Conservation (phyloP, 192 early-diverging fungal genomes). For the Lunasporangiospora selenospora region DNA sequence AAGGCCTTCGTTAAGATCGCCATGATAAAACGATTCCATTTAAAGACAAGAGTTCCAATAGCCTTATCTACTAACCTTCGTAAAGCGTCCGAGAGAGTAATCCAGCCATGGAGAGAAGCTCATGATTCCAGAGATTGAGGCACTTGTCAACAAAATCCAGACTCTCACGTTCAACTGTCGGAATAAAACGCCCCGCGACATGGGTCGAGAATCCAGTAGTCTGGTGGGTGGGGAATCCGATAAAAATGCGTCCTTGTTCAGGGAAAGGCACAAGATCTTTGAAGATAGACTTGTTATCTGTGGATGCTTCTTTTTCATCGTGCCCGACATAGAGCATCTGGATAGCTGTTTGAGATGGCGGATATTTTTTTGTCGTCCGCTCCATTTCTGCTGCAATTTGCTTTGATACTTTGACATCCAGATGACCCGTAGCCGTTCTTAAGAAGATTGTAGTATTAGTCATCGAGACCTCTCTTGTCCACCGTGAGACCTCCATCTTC, state of each 20-base stretch:
- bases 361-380: constrained; percentile 85
- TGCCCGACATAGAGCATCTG: constrained; percentile 75
- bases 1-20: too few species aligned
- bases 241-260: constrained; percentile 86
- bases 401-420: constrained; percentile 60
- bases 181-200: constrained; percentile 84
- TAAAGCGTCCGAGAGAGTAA: constrained; percentile 76
- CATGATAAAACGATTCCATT: too few species aligned
- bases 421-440: constrained; percentile 66
- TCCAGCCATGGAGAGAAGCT: constrained; percentile 78
- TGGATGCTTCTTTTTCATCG: constrained; percentile 79
- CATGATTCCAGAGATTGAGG: constrained; percentile 82
- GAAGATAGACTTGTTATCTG: constrained; percentile 68
- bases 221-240: constrained; percentile 91
- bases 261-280: constrained; percentile 73
- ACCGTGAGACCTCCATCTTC: constrained; percentile 41
- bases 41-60: too few species aligned
- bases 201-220: constrained; percentile 86
- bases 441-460: constrained; percentile 67
- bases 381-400: constrained; percentile 79
- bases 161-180: constrained; percentile 90
- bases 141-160: constrained; percentile 89
- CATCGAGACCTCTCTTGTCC: constrained; percentile 20
- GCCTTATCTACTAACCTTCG: constrained; percentile 60
- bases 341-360: constrained; percentile 73